Evolutionary conservation across 805 yeast genomes (phyloP), one percentile per base, ranked within the genome.

Genomic region (Teunomyces panamensis): DNA sequence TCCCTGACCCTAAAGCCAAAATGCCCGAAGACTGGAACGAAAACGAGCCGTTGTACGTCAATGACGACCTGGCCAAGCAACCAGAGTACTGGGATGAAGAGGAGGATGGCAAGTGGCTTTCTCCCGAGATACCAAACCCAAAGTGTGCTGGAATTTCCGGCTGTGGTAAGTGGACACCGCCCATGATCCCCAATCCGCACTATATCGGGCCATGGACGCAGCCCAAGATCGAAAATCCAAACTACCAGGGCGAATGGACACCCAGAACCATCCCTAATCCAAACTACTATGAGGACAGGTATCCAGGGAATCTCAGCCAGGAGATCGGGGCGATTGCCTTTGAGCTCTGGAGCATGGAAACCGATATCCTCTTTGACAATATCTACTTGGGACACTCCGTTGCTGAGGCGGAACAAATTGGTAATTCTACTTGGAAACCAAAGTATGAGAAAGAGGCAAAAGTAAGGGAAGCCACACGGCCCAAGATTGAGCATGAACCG

Each of bases 51-150:
- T 74, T 68, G 50, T 79, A 67, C 50, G 80, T 91, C 48, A 67
- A 77, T 9, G 94, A 90, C 62, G 89, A 95, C 34, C 74, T 71
- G 1, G 84, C 88, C 27, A 59, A 50, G 29, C 79, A 75, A 57
- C 96, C 96, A 14, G 85, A 73, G 39, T 84, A 78, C 59, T 90
- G 97, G 97, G 87, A 87, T 60, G 96, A 88, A 36, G 91, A 84
- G 55, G 91, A 86, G 62, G 96, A 89, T 62, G 97, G 96, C 4
- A 84, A 77, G 58, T 91, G 95, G 95, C 58, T 71, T 37, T 85
- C 90, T 2, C 90, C 92, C 24, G 64, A 73, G 42, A 73, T 89
- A 42, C 71, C 70, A 39, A 90, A 90, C 63, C 96, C 97, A 9
- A 80, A 71, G 49, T 90, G 97, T 67, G 17, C 26, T 10, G 73